A percentile compares a stretch with the other conserved stretches of the same genome.
Conservation (phyloP, 2,329 filamentous ascomycete species). For the Penicillium sp. region DNA sequence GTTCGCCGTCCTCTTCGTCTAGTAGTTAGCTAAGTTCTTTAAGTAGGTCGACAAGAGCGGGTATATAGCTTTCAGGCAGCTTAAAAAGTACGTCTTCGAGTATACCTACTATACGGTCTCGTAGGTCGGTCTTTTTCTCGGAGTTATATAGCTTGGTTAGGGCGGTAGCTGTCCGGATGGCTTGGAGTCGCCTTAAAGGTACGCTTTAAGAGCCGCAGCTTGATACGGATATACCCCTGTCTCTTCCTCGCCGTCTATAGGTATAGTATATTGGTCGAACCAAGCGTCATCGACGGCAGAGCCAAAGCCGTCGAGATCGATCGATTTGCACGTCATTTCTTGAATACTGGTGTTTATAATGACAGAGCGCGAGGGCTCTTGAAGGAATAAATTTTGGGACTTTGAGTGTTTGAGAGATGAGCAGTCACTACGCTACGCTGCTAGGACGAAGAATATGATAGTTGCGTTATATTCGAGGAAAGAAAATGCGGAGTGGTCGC, state of each 20-base stretch:
- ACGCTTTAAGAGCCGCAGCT: conserved; percentile 1
- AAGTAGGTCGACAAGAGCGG: background rate
- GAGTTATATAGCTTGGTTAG: background rate
- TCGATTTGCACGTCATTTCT: background rate
- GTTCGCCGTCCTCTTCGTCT: background rate
- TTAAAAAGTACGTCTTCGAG: conserved; percentile 1
- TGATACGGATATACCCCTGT: background rate
- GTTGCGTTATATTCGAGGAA: background rate
- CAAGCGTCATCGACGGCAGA: background rate
- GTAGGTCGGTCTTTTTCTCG: background rate
- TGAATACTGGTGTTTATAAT: background rate
- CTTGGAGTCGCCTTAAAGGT: background rate
- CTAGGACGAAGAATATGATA: background rate
- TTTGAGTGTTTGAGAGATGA: background rate
- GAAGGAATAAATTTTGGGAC: background rate
- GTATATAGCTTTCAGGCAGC: background rate
- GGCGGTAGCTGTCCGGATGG: background rate
- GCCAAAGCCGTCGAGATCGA: background rate
- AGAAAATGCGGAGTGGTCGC: background rate
- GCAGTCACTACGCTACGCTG: background rate
- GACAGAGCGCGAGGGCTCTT: background rate
- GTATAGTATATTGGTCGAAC: background rate
- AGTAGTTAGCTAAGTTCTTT: background rate
- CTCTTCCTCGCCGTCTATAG: conserved; percentile 3
- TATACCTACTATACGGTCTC: background rate